Conservation (phyloP, 1,284 basidiomycete species). For the Chalciporus sp. region DNA sequence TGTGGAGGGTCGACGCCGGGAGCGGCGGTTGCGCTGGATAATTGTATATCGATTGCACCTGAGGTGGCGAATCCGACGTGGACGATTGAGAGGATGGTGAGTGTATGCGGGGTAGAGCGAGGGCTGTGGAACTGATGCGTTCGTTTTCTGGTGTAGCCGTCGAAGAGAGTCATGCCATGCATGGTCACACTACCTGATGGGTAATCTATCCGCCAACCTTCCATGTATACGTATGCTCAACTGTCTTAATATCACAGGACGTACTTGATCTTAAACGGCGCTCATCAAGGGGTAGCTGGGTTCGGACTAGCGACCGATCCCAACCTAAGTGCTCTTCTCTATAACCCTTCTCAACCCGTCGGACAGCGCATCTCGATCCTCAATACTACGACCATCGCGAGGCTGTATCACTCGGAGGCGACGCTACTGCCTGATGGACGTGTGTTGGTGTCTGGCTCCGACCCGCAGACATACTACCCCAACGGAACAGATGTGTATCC, state of each 20-base stretch:
- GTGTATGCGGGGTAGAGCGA: conserved; percentile 20
- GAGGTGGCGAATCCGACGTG: conserved; percentile 61
- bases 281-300: conserved; percentile 66
- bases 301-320: conserved; percentile 70
- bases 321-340: conserved; percentile 65
- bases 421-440: conserved; percentile 68
- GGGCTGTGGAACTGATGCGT: too few species aligned
- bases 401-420: conserved; percentile 83
- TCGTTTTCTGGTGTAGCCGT: conserved; percentile 56
- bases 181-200: conserved; percentile 67
- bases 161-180: conserved; percentile 73
- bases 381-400: conserved; percentile 71
- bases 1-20: conserved; percentile 75
- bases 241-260: conserved; percentile 48
- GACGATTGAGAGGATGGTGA: conserved; percentile 74
- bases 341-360: conserved; percentile 63
- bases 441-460: conserved; percentile 73
- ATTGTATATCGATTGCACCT: conserved; percentile 67
- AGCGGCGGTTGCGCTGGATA: conserved; percentile 61
- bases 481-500: conserved; percentile 45
- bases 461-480: conserved; percentile 56
- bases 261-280: conserved; percentile 71
- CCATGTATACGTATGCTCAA: neutral
- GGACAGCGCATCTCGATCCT: conserved; percentile 69
- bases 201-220: conserved; percentile 10